Conservation (phyloP, 805 yeast species). For the Pichia kluyveri region DNA sequence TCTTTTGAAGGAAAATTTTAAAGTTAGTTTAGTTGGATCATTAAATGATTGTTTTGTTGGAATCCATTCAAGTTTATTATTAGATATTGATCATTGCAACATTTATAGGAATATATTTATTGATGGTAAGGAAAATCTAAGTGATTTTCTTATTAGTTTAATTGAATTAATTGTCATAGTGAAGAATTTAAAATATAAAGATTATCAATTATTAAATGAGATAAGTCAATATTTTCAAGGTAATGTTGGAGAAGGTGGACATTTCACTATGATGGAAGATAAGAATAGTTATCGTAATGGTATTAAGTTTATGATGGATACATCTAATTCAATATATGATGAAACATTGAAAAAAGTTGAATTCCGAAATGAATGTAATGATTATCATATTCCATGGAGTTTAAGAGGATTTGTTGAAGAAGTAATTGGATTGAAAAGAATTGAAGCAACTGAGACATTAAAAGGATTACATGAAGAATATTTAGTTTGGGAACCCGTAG, state of each 20-base stretch:
- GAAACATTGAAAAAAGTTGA: slow-evolving; percentile 26
- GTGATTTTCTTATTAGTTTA: slow-evolving; percentile 33
- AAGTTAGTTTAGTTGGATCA: slow-evolving; percentile 74
- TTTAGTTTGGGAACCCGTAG: slow-evolving; percentile 74
- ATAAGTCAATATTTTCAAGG: slow-evolving; percentile 71
- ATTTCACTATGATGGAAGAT: slow-evolving; percentile 47
- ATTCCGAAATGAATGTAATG: slow-evolving; percentile 28
- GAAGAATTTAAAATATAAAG: slow-evolving; percentile 22
- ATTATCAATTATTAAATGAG: slow-evolving; percentile 37
- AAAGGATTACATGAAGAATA: slow-evolving; percentile 44
- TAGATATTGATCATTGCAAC: slow-evolving; percentile 78
- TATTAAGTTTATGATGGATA: slow-evolving; percentile 62
- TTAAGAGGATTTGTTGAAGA: slow-evolving; percentile 77
- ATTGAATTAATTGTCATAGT: slow-evolving; percentile 16
- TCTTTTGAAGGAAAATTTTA: slow-evolving; percentile 65
- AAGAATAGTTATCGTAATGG: slow-evolving; percentile 75
- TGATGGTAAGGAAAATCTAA: slow-evolving; percentile 33
- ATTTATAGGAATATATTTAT: slow-evolving; percentile 78
- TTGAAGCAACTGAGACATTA: slow-evolving; percentile 43
- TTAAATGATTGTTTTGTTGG: slow-evolving; percentile 90
- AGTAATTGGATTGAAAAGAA: slow-evolving; percentile 27
- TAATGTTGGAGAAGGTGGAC: slow-evolving; percentile 67
- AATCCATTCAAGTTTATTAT: slow-evolving; percentile 75
- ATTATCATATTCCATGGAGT: slow-evolving; percentile 89
- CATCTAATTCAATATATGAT: slow-evolving; percentile 45